Percentiles rank a stretch among this genome's conserved stretches.
Evolutionary conservation across 2,329 filamentous ascomycete species (phyloP).

Genomic region (Colletotrichum brevisporum): DNA sequence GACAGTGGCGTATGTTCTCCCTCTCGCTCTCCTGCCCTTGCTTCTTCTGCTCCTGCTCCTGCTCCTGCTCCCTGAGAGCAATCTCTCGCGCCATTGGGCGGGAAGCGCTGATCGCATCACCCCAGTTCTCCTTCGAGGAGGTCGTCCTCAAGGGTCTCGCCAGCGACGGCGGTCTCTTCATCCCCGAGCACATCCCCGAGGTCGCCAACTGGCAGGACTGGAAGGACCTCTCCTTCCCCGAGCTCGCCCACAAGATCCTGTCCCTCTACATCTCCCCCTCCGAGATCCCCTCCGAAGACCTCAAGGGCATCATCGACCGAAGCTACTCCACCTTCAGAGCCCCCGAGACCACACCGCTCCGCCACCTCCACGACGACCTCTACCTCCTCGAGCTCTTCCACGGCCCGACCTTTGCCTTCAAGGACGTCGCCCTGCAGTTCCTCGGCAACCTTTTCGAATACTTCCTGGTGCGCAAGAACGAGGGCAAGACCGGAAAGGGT

Average conservation of each 20-base stretch:
- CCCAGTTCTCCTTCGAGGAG: slow-evolving; percentile 88
- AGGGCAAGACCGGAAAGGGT: slow-evolving; percentile 73
- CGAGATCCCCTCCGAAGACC: slow-evolving; percentile 85
- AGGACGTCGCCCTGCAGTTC: slow-evolving; percentile 92
- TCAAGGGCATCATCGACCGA: slow-evolving; percentile 85
- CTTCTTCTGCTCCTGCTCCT: slow-evolving; percentile 7
- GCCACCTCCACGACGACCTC: slow-evolving; percentile 83
- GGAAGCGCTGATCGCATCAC: slow-evolving; percentile 30
- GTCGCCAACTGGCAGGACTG: slow-evolving; percentile 78
- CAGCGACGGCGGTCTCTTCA: slow-evolving; percentile 88
- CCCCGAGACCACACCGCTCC: slow-evolving; percentile 82
- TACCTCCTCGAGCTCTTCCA: slow-evolving; percentile 96
- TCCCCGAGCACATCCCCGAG: slow-evolving; percentile 84
- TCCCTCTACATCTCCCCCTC: slow-evolving; percentile 86
- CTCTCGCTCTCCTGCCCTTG: slow-evolving; percentile 3
- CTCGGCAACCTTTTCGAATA: slow-evolving; percentile 97
- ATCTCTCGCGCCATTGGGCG: neutral
- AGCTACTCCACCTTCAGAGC: slow-evolving; percentile 93
- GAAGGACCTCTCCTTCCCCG: slow-evolving; percentile 83
- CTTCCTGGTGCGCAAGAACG: slow-evolving; percentile 81
- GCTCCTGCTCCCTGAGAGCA: neutral
- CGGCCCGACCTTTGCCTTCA: slow-evolving; percentile 95
- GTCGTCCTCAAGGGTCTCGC: slow-evolving; percentile 92
- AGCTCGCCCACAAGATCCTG: slow-evolving; percentile 88
- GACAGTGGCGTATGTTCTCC: slow-evolving; percentile 60